Evolutionary conservation across 2,329 filamentous ascomycete species (phyloP).

Genomic region (Stachybotrys chlorohalonatus): DNA sequence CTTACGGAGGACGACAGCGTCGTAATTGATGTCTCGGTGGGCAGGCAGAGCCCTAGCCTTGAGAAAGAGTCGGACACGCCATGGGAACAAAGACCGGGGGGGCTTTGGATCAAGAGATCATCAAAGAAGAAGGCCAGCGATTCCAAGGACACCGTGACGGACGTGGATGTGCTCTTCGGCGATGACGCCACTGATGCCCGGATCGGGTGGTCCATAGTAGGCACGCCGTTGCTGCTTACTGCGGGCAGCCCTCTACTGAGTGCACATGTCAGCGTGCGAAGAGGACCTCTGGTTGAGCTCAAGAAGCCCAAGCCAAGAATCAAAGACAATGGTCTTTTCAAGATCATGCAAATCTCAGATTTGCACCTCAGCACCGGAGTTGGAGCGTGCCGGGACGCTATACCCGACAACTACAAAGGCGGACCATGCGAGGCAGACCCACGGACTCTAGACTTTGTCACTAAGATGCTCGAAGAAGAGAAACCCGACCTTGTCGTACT

Average conservation of each 20-base stretch:
- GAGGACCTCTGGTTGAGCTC: constrained; percentile 55
- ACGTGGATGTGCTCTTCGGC: constrained; percentile 79
- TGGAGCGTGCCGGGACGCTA: constrained; percentile 76
- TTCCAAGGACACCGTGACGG: constrained; percentile 65
- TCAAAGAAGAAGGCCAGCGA: constrained; percentile 66
- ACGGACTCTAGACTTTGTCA: constrained; percentile 82
- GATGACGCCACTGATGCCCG: constrained; percentile 87
- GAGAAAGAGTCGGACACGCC: constrained; percentile 41
- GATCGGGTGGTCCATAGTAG: constrained; percentile 72
- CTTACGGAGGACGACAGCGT: constrained; percentile 66
- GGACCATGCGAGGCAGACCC: constrained; percentile 86
- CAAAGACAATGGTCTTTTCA: constrained; percentile 84
- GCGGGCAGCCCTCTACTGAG: constrained; percentile 52
- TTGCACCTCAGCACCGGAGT: constrained; percentile 86
- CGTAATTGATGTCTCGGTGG: constrained; percentile 69
- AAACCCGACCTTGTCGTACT: constrained; percentile 88
- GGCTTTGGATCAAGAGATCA: constrained; percentile 75
- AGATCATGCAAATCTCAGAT: constrained; percentile 95
- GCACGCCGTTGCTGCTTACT: constrained; percentile 64
- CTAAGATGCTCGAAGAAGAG: constrained; percentile 77
- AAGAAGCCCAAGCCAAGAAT: constrained; percentile 70
- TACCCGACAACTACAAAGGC: constrained; percentile 62
- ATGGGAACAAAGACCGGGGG: constrained; percentile 72
- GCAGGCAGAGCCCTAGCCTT: constrained; percentile 56
- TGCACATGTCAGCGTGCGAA: constrained; percentile 68